Percentiles rank a stretch among this genome's conserved stretches.
phyloP scores from a whole-genome alignment of 345 rosid genomes.

The Leavenworthia alabamica region DNA sequence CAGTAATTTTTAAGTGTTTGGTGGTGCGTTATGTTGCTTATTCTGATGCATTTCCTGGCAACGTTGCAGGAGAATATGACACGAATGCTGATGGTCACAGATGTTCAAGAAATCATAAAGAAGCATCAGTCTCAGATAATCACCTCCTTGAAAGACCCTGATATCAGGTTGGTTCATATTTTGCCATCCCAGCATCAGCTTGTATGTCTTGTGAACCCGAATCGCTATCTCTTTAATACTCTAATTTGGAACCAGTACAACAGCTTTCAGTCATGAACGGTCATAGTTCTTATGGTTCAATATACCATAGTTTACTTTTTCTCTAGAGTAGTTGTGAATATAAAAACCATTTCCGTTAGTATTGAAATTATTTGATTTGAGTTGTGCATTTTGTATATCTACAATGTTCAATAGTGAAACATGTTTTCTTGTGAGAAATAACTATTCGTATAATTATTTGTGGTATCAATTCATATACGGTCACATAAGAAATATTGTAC shows the following conservation, averaged over 20 bases:
- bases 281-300: background rate
- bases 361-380: background rate
- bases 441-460: background rate
- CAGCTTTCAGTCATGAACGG: background rate
- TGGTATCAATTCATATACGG: background rate
- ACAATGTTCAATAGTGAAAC: background rate
- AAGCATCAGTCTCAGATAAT: constrained; percentile 98
- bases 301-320: background rate
- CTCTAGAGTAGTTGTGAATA: background rate
- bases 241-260: background rate
- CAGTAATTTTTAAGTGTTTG: background rate
- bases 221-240: background rate
- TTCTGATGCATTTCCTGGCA: constrained; percentile 13
- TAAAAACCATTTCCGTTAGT: background rate
- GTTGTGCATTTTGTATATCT: background rate
- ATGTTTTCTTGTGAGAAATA: background rate
- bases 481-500: background rate
- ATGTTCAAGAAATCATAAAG: constrained; percentile 95
- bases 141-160: constrained; percentile 96
- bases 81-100: constrained; percentile 96
- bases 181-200: constrained; percentile 7
- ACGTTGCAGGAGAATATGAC: constrained; percentile 92
- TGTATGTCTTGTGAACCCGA: constrained; percentile 5
- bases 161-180: constrained; percentile 71
- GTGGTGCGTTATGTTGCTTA: constrained; percentile 8